Conservation (phyloP, 2,329 filamentous ascomycete genomes). For the Aspergillus fructus region DNA sequence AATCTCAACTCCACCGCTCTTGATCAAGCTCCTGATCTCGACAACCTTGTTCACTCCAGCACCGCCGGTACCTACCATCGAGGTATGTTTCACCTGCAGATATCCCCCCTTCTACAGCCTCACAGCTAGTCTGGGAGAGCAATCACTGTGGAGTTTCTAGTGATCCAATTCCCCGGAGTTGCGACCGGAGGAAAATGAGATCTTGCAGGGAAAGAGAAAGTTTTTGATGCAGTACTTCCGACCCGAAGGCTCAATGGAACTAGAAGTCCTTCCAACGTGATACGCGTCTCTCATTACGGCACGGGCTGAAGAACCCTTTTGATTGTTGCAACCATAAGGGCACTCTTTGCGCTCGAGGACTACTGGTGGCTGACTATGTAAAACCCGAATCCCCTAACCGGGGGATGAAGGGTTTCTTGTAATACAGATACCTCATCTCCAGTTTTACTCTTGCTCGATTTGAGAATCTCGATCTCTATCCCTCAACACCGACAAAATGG, state of each 20-base stretch:
- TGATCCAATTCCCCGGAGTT: slow-evolving; percentile 15
- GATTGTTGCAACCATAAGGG: slow-evolving; percentile 46
- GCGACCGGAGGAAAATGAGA: slow-evolving; percentile 10
- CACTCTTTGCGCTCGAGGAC: slow-evolving; percentile 68
- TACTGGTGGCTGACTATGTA: slow-evolving; percentile 61
- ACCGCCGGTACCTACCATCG: slow-evolving; percentile 31
- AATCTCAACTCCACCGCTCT: slow-evolving; percentile 13
- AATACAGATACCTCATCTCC: slow-evolving; percentile 40
- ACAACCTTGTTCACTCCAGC: slow-evolving; percentile 28
- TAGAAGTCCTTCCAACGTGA: slow-evolving; percentile 30
- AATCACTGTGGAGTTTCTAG: slow-evolving; percentile 35
- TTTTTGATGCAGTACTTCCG: background rate
- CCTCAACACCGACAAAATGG: slow-evolving; percentile 75
- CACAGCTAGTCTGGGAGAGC: slow-evolving; percentile 46
- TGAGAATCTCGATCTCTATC: slow-evolving; percentile 48
- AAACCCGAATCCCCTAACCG: slow-evolving; percentile 8
- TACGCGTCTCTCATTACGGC: slow-evolving; percentile 46
- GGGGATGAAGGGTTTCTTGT: background rate
- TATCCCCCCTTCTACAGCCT: slow-evolving; percentile 31
- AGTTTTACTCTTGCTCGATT: slow-evolving; percentile 37
- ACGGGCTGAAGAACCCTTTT: slow-evolving; percentile 69
- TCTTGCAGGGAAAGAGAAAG: slow-evolving; percentile 7
- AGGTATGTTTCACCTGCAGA: slow-evolving; percentile 40
- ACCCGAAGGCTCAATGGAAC: slow-evolving; percentile 7
- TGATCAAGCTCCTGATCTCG: slow-evolving; percentile 13